These are phyloP conservation scores for Aurifilum marmelostoma DNA, from an alignment of 2,329 filamentous ascomycete genomes.

Conservation along the genomic window DNA sequence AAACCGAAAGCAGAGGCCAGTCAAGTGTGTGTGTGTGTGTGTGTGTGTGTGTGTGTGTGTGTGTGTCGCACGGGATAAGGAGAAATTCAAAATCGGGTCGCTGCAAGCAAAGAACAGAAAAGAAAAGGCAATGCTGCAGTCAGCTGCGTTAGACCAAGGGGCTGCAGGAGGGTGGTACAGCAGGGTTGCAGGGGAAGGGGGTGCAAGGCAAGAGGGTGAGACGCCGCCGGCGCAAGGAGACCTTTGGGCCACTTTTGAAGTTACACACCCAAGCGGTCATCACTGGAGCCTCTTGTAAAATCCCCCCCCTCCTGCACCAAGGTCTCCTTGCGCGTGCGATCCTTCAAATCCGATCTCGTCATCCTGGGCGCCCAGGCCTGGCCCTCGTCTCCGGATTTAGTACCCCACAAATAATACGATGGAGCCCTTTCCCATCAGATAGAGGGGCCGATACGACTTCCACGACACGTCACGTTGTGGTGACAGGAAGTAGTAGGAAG, in stretches of 20 bases:
- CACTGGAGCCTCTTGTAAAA: not conserved
- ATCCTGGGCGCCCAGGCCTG: constrained; percentile 1
- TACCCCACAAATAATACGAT: not conserved
- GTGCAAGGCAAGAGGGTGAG: constrained; percentile 24
- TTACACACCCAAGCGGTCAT: constrained; percentile 12
- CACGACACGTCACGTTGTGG: not conserved
- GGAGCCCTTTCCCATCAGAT: not conserved
- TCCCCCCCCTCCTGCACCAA: not conserved
- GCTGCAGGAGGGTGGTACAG: not conserved
- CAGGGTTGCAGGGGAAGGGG: constrained; percentile 13
- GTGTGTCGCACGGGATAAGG: constrained; percentile 5
- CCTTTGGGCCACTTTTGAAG: constrained; percentile 18
- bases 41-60: not conserved
- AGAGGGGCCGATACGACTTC: constrained; percentile 7
- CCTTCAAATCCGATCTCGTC: constrained; percentile 10
- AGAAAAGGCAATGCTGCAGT: constrained; percentile 16
- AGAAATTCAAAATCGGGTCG: constrained; percentile 18
- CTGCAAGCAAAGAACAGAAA: constrained; percentile 16
- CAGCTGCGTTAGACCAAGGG: constrained; percentile 12
- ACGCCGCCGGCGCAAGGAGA: constrained; percentile 25
- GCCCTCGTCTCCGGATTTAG: constrained; percentile 13
- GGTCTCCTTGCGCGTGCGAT: constrained; percentile 4
- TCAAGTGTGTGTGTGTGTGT: too few relatives aligned
- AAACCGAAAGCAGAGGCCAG: not conserved
- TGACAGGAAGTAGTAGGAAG: not conserved